A percentile compares a stretch with the other conserved stretches of the same genome.
Conservation (phyloP, 176 grass and related monocot species). For the bread wheat (Triticum aestivum) region DNA sequence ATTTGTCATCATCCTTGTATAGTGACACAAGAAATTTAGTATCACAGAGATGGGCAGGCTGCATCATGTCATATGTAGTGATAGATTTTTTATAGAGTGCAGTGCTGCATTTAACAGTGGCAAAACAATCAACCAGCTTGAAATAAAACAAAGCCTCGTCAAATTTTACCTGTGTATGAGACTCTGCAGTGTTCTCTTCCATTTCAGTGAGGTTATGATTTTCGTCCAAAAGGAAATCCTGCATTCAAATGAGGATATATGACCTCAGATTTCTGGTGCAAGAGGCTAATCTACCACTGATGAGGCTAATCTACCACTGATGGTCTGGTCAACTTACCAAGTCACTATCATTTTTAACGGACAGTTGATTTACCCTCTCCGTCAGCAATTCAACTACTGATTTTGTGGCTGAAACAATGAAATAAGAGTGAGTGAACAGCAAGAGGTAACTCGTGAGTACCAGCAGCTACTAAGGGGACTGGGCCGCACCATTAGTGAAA, state of each 20-base stretch:
- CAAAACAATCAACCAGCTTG: neutral
- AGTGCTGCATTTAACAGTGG: neutral
- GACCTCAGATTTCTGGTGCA: constrained; percentile 15
- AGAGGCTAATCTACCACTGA: constrained; percentile 10
- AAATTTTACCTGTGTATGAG: constrained; percentile 52
- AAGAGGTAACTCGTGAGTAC: neutral
- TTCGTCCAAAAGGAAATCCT: constrained; percentile 91
- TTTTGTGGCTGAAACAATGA: constrained; percentile 75
- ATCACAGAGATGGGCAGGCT: neutral
- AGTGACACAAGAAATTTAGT: neutral
- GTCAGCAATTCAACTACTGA: constrained; percentile 93
- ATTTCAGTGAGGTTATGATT: constrained; percentile 69
- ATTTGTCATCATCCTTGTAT: neutral
- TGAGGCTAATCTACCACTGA: constrained; percentile 5
- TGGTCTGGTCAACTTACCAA: constrained; percentile 63
- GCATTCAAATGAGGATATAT: constrained; percentile 35
- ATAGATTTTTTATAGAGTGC: neutral
- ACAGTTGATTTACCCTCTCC: constrained; percentile 79
- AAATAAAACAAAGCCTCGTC: constrained; percentile 1
- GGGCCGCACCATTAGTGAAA: constrained; percentile 57
- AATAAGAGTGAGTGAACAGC: constrained; percentile 16
- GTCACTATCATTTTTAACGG: constrained; percentile 72
- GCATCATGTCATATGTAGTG: neutral
- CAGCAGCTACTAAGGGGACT: neutral
- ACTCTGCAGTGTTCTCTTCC: constrained; percentile 39